Evolutionary conservation across 2,329 filamentous ascomycete genomes (phyloP), one percentile per base, ranked within the genome.

Genomic region (Colletotrichum sp.): DNA sequence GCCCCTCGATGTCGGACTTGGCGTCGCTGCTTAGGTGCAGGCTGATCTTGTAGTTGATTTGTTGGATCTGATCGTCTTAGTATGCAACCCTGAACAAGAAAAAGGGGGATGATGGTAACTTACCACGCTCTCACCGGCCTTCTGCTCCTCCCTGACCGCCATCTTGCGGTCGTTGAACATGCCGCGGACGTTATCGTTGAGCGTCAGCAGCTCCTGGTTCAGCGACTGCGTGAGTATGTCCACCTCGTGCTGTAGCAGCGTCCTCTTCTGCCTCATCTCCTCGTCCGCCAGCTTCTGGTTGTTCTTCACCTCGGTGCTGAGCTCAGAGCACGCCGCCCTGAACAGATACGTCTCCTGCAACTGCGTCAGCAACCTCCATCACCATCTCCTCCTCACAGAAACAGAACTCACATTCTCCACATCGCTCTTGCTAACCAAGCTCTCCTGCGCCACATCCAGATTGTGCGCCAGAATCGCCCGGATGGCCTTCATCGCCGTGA

Each of bases 101-200:
- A n/a, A n/a, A n/a, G n/a, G 21, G 21, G 21, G 21, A n/a, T 6
- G 32, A 34, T 8, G 12, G 16, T 3, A 7, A 87, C 90, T 71
- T 86, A 95, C 93, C 80, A 93, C 93, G 67, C 94, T 94, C 82
- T 99, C 96, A 81, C 95, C 94, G 8, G 90, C 90, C 82, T 96
- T 93, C 85, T 98, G 96, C 83, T 98, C 95, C 84, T 96, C 94
- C 71, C 96, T 89, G 3, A 98, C 96, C 3, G 92, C 92, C 94
- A 99, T 98, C 83, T 96, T 97, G 59, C 98, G 92, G 83, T 99
- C 96, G 82, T 99, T 96, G 83, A 99, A 98, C 90, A 98, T 94
- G 73, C 95, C 96, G 83, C 96, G 95, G n/a, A 99, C 90, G 71
- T 96, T 95, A 82, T 99, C 96, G 80, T 95, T 97, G 75, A 99